Conservation (phyloP, 257 asterid species). For the Plectranthus barbatus region DNA sequence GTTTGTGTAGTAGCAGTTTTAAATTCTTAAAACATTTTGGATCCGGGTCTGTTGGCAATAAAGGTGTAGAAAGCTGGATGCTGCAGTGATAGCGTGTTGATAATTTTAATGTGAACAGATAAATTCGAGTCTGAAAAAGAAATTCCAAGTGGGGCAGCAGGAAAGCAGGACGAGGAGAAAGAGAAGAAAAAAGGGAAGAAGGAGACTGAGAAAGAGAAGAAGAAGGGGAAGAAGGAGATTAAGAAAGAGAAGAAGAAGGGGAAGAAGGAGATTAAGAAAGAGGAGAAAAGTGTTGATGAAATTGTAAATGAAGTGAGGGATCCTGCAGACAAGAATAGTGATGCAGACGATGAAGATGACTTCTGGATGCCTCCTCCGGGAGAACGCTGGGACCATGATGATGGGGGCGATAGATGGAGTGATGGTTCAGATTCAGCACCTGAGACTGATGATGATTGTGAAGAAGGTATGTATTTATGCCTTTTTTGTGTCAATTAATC, state of each 20-base stretch:
- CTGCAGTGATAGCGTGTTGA: conserved; percentile 3
- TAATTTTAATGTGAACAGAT: conserved; percentile 47
- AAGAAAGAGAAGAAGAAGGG: conserved; percentile 25
- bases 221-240: conserved; percentile 28
- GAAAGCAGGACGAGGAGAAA: no score
- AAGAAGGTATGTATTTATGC: conserved; percentile 41
- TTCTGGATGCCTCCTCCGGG: conserved; percentile 94
- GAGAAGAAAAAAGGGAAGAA: no score
- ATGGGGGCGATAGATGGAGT: conserved; percentile 86
- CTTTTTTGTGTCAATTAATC: background rate
- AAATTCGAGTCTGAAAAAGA: conserved; percentile 34
- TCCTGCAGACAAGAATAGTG: conserved; percentile 37
- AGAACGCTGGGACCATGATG: conserved; percentile 90
- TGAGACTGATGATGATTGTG: conserved; percentile 39
- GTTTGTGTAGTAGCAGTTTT: conserved; percentile 37
- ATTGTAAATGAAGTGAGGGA: conserved; percentile 46
- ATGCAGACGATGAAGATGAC: conserved; percentile 43
- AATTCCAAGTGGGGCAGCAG: no score
- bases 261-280: conserved; percentile 23
- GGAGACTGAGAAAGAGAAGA: background rate
- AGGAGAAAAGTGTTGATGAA: conserved; percentile 30
- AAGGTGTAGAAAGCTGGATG: background rate
- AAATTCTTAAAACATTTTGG: background rate
- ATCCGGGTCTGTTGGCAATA: background rate
- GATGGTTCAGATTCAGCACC: conserved; percentile 50